Base-by-base conservation (phyloP, 2,329 filamentous ascomycete genomes). In the Colletotrichum tropicale region DNA sequence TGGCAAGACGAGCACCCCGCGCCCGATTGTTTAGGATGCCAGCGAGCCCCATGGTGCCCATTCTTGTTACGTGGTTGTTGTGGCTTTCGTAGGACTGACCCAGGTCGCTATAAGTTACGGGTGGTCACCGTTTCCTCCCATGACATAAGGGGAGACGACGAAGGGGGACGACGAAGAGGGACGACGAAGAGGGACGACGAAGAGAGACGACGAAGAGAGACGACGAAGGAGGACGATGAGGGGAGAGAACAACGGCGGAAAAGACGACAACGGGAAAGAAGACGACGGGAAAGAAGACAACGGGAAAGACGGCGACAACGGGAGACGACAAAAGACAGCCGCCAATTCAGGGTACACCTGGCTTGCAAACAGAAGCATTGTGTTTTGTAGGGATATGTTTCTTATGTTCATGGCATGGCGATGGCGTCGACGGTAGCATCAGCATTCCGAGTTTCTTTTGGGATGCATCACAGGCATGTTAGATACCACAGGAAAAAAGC, bases 161-260 rank as follows among this genome's bases (percentile, higher is more conserved):
- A 43, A 0, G 18, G 18, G 9, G 38, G 38, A 43, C 38, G 9
- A 12, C 18, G 3, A 43, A 0, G 16, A 1, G 16, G 4, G 16
- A 38, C 36, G 36, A 38, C 4, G 36, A 38, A 5, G 15, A 3
- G 36, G 8, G 16, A 18, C 38, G 5, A 43, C 8, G 8, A 43
- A 1, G 16, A 5, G 16, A 5, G 38, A 43, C 36, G 8, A 10
- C n/a, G n/a, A n/a, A n/a, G n/a, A n/a, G n/a, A n/a, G n/a, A n/a
- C n/a, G n/a, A n/a, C 8, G 1, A 43, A 2, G 32, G 8, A 5
- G 9, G 18, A 43, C 8, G 16, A n/a, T 16, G 16, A 43, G 2
- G 38, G 38, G 18, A 9, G 18, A 43, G 8, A 43, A 48, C 18
- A 8, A 21, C 9, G 18, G 10, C 18, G 43, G 10, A 10, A 7